Percentiles rank a stretch among this genome's conserved stretches.
Evolutionary conservation across 768 basidiomycete species (phyloP).

Genomic region (Amyloporia xantha): DNA sequence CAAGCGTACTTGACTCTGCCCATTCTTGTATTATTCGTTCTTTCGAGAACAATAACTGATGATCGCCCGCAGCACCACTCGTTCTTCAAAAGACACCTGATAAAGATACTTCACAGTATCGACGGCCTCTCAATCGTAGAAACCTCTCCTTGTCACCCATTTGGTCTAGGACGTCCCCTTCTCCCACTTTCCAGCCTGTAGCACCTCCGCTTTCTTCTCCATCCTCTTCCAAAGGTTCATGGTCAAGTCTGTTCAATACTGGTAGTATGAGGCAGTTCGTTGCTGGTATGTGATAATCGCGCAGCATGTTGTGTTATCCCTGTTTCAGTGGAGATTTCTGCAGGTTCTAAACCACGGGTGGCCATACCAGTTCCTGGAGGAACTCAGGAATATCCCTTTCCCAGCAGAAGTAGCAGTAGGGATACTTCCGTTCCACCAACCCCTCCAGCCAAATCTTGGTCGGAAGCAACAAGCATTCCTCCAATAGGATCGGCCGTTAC

Average conservation of each 20-base stretch:
- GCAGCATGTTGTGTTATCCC: slow-evolving; percentile 14
- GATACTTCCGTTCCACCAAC: slow-evolving; percentile 16
- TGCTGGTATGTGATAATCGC: slow-evolving; percentile 32
- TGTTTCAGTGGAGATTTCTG: slow-evolving; percentile 14
- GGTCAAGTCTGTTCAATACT: slow-evolving; percentile 73
- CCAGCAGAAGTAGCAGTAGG: not conserved
- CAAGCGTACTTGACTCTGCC: not conserved
- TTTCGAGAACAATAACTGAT: too few relatives aligned
- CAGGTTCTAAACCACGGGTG: slow-evolving; percentile 13
- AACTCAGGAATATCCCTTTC: not conserved
- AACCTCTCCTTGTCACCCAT: slow-evolving; percentile 50
- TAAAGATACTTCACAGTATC: not conserved
- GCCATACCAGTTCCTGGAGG: slow-evolving; percentile 19
- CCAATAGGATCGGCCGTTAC: slow-evolving; percentile 31
- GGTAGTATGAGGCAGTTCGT: slow-evolving; percentile 65
- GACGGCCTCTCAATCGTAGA: not conserved
- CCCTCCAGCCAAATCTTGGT: slow-evolving; percentile 28
- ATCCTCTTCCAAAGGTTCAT: slow-evolving; percentile 64
- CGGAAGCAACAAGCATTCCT: slow-evolving; percentile 17
- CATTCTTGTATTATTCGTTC: too few relatives aligned
- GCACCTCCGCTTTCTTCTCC: slow-evolving; percentile 42
- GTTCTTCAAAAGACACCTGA: not conserved
- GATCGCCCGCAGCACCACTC: too few relatives aligned
- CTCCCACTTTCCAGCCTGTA: slow-evolving; percentile 34
- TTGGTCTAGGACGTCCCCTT: slow-evolving; percentile 44